Percentiles rank a stretch among this genome's conserved stretches.
Evolutionary conservation across 176 grass and related monocot species (phyloP).

Genomic region (Triticum urartu): DNA sequence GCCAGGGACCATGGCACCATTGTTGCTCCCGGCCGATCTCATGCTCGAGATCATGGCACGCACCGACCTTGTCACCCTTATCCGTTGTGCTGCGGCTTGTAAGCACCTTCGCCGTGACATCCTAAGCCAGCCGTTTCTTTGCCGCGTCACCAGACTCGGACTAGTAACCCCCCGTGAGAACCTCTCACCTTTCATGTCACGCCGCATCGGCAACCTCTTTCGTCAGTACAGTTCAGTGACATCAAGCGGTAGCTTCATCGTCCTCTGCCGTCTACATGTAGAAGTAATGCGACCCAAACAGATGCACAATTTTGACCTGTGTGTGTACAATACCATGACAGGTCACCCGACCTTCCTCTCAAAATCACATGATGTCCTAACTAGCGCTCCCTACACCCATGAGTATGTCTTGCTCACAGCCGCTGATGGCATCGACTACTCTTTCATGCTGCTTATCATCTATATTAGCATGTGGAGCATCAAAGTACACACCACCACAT

Average conservation of each 20-base stretch:
- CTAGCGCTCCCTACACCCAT: background rate
- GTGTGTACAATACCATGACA: background rate
- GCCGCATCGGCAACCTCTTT: background rate
- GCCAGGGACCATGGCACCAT: background rate
- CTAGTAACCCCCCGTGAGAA: no score
- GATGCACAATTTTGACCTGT: background rate
- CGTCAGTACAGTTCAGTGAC: background rate
- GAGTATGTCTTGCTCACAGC: background rate
- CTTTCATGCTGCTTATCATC: background rate
- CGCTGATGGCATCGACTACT: background rate
- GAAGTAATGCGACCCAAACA: no score
- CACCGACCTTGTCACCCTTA: background rate
- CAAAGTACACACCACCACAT: no score
- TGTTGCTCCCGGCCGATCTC: background rate
- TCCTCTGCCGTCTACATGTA: no score
- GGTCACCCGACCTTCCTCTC: background rate
- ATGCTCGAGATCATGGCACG: background rate
- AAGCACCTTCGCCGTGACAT: background rate
- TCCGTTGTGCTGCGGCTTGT: background rate
- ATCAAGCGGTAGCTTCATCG: no score
- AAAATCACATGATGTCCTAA: background rate
- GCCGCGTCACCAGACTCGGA: no score
- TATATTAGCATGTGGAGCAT: no score
- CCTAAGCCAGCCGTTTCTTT: background rate
- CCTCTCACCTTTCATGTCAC: background rate